phyloP scores from a whole-genome alignment of 768 basidiomycete genomes.

The Boletellus emodensis region DNA sequence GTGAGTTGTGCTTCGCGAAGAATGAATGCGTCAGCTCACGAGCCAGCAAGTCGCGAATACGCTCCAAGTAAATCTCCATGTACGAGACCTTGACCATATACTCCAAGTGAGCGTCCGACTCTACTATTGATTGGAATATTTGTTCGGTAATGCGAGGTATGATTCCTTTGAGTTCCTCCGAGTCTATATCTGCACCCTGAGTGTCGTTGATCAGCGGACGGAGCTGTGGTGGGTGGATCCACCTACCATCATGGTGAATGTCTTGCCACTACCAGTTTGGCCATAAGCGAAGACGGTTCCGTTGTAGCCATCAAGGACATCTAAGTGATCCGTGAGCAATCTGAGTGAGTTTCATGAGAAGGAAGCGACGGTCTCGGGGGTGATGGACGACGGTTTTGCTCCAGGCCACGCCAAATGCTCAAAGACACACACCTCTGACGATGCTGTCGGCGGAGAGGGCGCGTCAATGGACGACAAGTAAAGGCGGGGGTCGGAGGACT shows the following conservation, averaged over 20 bases:
- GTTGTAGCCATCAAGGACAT: slow-evolving; percentile 98
- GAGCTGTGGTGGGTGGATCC: slow-evolving; percentile 1
- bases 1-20: slow-evolving; percentile 5
- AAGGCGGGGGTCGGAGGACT: slow-evolving; percentile 31
- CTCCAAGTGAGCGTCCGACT: slow-evolving; percentile 92
- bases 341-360: background rate
- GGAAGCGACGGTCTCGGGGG: slow-evolving; percentile 2
- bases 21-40: slow-evolving; percentile 53
- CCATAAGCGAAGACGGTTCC: slow-evolving; percentile 98
- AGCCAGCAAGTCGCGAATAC: slow-evolving; percentile 89
- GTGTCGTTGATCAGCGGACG: slow-evolving; percentile 3
- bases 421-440: slow-evolving; percentile 65
- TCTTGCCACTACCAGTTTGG: slow-evolving; percentile 95
- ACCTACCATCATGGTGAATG: slow-evolving; percentile 96
- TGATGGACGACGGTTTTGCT: background rate
- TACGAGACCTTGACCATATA: slow-evolving; percentile 99
- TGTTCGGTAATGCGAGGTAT: slow-evolving; percentile 99
- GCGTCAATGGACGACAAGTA: slow-evolving; percentile 15
- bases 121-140: slow-evolving; percentile 96
- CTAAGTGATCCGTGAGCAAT: slow-evolving; percentile 40
- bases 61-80: slow-evolving; percentile 99
- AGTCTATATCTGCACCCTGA: slow-evolving; percentile 96
- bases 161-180: slow-evolving; percentile 88
- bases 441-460: slow-evolving; percentile 48
- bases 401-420: slow-evolving; percentile 1